These are phyloP conservation scores for Flaveria ramosissima DNA, from an alignment of 129 eudicot species.

Conservation along the genomic window DNA sequence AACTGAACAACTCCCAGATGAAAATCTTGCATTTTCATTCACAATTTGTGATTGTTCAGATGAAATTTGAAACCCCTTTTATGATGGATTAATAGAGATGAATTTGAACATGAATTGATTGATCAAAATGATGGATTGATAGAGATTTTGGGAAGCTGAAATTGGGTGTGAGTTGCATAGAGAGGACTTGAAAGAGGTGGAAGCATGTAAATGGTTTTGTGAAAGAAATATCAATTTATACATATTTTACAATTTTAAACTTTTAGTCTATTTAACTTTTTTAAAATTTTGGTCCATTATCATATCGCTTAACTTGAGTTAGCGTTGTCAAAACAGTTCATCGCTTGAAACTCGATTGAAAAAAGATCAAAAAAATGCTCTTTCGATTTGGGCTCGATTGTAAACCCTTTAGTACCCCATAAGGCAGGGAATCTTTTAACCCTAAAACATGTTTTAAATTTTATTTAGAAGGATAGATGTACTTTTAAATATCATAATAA, in stretches of 20 bases:
- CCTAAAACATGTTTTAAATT: no score
- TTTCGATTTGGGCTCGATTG: no score
- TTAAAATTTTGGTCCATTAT: no score
- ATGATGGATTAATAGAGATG: conserved; percentile 2
- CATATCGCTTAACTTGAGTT: no score
- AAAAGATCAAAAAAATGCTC: no score
- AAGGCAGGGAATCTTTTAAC: no score
- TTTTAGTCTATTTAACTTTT: no score
- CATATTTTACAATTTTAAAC: neutral
- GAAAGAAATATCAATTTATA: conserved; percentile 8
- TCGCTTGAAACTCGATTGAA: no score
- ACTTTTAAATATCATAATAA: no score
- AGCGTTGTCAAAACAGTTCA: no score
- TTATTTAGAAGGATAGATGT: no score
- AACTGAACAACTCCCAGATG: conserved; percentile 10
- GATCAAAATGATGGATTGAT: conserved; percentile 24
- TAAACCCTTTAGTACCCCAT: no score
- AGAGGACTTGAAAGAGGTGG: conserved; percentile 14
- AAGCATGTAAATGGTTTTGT: conserved; percentile 23
- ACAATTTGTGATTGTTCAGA: conserved; percentile 2
- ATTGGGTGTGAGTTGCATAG: conserved; percentile 2
- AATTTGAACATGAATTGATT: conserved; percentile 14
- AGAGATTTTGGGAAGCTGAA: conserved; percentile 32
- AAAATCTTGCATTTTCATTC: conserved; percentile 24
- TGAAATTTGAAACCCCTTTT: neutral